Evolutionary conservation across 1,284 basidiomycete species (phyloP).

Genomic region (Melampsora larici-populina): DNA sequence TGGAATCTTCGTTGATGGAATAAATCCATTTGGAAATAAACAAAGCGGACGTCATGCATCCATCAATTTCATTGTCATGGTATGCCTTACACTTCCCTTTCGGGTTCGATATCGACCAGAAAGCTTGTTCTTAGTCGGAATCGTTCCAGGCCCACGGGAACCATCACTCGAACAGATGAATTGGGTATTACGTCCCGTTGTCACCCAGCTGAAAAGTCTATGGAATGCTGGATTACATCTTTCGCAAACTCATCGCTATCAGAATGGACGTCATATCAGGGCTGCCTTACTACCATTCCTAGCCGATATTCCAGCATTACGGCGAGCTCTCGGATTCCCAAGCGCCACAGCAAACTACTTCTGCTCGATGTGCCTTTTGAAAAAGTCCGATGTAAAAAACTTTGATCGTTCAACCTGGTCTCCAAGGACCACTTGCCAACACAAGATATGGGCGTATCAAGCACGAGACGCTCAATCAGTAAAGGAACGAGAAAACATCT

Average conservation of each 20-base stretch:
- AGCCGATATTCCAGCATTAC: neutral
- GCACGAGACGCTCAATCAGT: neutral
- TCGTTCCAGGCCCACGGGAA: slow-evolving; percentile 55
- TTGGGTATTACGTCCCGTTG: neutral
- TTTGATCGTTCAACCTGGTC: neutral
- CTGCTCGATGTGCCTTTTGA: neutral
- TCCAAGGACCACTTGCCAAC: neutral
- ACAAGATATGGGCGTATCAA: neutral
- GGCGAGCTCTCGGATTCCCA: neutral
- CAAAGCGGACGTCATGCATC: neutral
- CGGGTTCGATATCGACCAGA: slow-evolving; percentile 42
- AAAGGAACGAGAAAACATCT: neutral
- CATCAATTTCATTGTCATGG: neutral
- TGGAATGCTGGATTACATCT: neutral
- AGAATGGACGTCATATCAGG: neutral
- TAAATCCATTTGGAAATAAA: slow-evolving; percentile 6
- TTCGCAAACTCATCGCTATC: neutral
- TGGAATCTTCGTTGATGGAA: slow-evolving; percentile 5
- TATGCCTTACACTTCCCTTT: slow-evolving; percentile 37
- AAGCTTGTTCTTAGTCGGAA: slow-evolving; percentile 47
- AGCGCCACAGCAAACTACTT: neutral
- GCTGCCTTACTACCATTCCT: neutral
- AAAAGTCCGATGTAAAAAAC: neutral
- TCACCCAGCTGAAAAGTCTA: neutral
- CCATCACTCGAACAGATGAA: slow-evolving; percentile 50